Base-by-base conservation (phyloP, 2,329 filamentous ascomycete species). In the Drechslera avenae region DNA sequence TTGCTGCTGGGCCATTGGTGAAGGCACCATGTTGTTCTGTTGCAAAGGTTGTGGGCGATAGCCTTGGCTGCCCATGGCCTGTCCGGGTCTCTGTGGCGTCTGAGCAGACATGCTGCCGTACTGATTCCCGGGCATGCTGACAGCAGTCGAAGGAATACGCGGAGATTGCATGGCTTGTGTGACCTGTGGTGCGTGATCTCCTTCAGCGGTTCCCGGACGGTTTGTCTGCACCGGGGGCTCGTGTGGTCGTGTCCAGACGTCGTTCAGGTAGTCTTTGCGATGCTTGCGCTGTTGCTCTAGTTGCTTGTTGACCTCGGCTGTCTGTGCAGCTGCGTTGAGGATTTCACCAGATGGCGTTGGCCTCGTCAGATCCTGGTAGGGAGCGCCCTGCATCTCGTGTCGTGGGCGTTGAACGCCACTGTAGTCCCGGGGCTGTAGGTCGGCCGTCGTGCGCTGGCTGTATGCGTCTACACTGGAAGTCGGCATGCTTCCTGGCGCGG, bases 281-380 rank as follows among this genome's bases (percentile, higher is more conserved):
- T 89, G 87, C 32, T 86, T 85, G 51, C 93, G 87, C 72, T 92
- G 88, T 62, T 89, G 84, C 66, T 89, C 91, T 43, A 97, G 80
- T 39, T 84, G 83, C 64, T 94, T 91, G 77, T 93, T 97, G 77
- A 88, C 96, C 62, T 97, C 93, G 50, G 91, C 90, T 14, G 93
- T 88, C 57, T 96, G 90, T 42, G 90, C 86, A 21, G 91, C 90
- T 73, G 97, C 91, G 37, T 89, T 88, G 59, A 94, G 81, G 46
- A 97, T 85, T 64, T 97, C 93, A 39, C 84, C 80, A 21, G 90
- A 81, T 23, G 87, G 84, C 57, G 87, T 89, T 9, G 90, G 81
- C 69, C 92, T 86, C 7, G 87, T 90, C 62, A 91, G 83, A 71
- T 97, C 94, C 73, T 93, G 88, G 75, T 97, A 99, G 8, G 72